Evolutionary conservation across 345 rosid genomes (phyloP).

Genomic region (Lepidium sativum): DNA sequence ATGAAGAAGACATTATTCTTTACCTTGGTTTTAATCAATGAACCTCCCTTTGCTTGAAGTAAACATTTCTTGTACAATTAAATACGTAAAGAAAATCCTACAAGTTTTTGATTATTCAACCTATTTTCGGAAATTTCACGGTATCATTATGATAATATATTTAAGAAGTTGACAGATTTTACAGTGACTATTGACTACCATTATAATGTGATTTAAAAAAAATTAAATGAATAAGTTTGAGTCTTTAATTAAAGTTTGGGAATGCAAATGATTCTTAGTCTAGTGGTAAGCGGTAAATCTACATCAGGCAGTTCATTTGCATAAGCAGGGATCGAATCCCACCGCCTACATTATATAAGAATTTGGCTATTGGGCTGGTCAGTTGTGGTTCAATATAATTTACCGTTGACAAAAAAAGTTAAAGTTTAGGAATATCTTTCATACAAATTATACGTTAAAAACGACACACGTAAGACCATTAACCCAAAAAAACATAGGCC

Average conservation of each 20-base stretch:
- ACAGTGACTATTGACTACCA: neutral
- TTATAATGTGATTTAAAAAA: neutral
- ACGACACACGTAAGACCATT: neutral
- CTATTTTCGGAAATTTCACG: neutral
- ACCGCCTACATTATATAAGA: too few species aligned
- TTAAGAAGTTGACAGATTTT: neutral
- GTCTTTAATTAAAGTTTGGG: constrained; percentile 19
- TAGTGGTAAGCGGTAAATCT: too few species aligned
- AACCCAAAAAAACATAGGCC: neutral
- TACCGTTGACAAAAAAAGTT: too few species aligned
- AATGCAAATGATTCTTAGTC: too few species aligned
- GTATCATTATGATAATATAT: neutral
- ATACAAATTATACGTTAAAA: neutral
- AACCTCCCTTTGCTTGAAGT: constrained; percentile 23
- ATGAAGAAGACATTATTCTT: constrained; percentile 15
- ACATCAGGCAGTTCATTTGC: too few species aligned
- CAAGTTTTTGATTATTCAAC: neutral
- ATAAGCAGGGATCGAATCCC: too few species aligned
- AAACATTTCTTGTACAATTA: neutral
- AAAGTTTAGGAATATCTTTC: too few species aligned
- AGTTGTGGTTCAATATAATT: too few species aligned
- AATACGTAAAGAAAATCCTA: neutral
- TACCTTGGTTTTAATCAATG: constrained; percentile 18
- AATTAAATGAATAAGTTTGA: neutral
- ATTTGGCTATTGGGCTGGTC: too few species aligned